Evolutionary conservation across 129 eudicot species (phyloP), one percentile per base, ranked within the genome.

Genomic region (Cynara cardunculus): DNA sequence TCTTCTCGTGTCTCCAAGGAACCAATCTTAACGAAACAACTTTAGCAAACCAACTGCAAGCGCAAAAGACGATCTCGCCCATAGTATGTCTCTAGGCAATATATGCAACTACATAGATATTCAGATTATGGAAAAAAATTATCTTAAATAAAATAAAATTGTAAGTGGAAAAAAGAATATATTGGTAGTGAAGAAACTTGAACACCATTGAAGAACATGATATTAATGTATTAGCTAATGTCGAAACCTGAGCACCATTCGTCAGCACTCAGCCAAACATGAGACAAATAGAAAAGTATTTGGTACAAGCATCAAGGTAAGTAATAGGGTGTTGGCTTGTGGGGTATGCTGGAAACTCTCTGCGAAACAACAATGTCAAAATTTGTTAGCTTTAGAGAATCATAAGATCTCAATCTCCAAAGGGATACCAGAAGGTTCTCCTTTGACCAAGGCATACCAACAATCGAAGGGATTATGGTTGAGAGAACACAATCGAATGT

Each of bases 271-370:
- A 65, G 1, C 71, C 66, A 37, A 80, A 83, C 81, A 75, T 65
- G 0, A 88, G 92, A 49, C 27, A 24, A 30, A 88, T 80, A 0
- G 80, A 81, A 71, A 86, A 88, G 31, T 21, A 74, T 46, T 83
- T 80, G 13, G 89, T 89, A 64, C 83, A 88, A 14, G 81, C 61
- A 28, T 83, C 84, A 62, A 88, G 74, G 85, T 88, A 88, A 28
- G 22, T 27, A 13, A 86, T 22, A 37, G 81, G 81, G 46, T 89
- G 85, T 39, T 83, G 80, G 44, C 78, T 89, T 12, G 82, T 44
- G 11, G 86, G 88, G 44, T 89, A 89, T 41, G 65, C 62, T 30
- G 92, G 90, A 69, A 70, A 78, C 19, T 86, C 77, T 30, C 26
- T 67, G 5, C 87, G 87, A 74, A 88, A 88, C 7, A 78, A 68